Percentiles rank a stretch among this genome's conserved stretches.
Evolutionary conservation across 176 grass and related monocot genomes (phyloP).

Genomic region (Musa beccarii): DNA sequence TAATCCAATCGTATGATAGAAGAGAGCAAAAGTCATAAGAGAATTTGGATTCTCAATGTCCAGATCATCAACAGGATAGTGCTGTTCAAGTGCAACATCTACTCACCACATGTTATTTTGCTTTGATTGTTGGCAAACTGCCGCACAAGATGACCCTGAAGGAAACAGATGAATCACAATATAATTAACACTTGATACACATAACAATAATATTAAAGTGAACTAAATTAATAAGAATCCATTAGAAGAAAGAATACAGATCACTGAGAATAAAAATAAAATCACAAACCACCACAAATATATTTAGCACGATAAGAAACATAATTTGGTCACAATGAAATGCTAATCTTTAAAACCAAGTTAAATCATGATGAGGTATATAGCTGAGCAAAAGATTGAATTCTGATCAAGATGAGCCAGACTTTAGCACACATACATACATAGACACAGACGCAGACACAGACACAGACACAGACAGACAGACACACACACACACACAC

Average conservation of each 20-base stretch:
- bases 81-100: constrained; percentile 2
- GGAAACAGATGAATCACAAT: constrained; percentile 20
- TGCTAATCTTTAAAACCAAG: too few species aligned
- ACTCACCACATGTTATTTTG: constrained; percentile 87
- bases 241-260: neutral
- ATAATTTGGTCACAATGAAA: neutral
- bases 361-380: too few species aligned
- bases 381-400: too few species aligned
- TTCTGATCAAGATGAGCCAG: too few species aligned
- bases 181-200: constrained; percentile 10
- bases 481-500: too few species aligned
- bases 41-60: neutral
- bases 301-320: neutral
- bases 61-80: constrained; percentile 12
- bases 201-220: neutral
- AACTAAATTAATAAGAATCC: neutral
- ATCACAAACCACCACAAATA: neutral
- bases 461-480: too few species aligned
- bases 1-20: neutral
- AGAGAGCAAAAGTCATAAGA: neutral
- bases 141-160: constrained; percentile 76
- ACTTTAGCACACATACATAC: too few species aligned
- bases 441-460: too few species aligned
- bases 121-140: constrained; percentile 56
- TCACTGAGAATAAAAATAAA: neutral